Evolutionary conservation across 345 rosid genomes (phyloP), one percentile per base, ranked within the genome.

Genomic region (Boechera retrofracta): DNA sequence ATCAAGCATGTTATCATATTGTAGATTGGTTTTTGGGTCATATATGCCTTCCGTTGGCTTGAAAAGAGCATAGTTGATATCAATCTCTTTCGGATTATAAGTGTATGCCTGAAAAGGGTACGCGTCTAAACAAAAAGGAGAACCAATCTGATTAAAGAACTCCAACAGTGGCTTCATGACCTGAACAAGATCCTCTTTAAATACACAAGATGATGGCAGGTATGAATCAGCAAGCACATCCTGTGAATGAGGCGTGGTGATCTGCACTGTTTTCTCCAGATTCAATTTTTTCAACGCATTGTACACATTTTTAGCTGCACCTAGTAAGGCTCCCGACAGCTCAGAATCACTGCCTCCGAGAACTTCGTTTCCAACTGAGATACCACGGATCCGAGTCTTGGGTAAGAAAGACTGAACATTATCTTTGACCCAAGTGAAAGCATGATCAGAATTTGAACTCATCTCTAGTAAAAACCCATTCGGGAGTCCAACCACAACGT

Each of bases 111-210:
- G 76, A 73, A 96, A 96, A 0, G 99, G 99, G 71, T 96, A 96
- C 0, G 91, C 99, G 80, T 96, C 93, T 72, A 96, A 82, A 78
- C 98, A 93, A 68, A 96, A 96, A n/a, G 98, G 99, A 74, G 99
- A 93, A 4, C 86, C 94, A 44, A 87, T 87, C 74, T 92, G 86
- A 0, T 83, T 38, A 76, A 87, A 91, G 78, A 96, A 96, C 51
- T 88, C 87, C 80, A 96, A 81, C 24, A 96, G 78, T 12, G 96
- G 97, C 84, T 93, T 91, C 98, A 96, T 93, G 82, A 69, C 89
- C 84, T 83, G 91, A 71, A 64, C 89, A 52, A 87, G 84, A 76
- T 86, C 77, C 42, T 89, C 88, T 31, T 26, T 73, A 75, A 96
- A 96, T 15, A 86, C 71, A 80, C 99, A 96, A 0, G 98, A 89